These are phyloP conservation scores for Colletotrichum tamarilloi DNA, from an alignment of 2,329 filamentous ascomycete species.

Conservation along the genomic window DNA sequence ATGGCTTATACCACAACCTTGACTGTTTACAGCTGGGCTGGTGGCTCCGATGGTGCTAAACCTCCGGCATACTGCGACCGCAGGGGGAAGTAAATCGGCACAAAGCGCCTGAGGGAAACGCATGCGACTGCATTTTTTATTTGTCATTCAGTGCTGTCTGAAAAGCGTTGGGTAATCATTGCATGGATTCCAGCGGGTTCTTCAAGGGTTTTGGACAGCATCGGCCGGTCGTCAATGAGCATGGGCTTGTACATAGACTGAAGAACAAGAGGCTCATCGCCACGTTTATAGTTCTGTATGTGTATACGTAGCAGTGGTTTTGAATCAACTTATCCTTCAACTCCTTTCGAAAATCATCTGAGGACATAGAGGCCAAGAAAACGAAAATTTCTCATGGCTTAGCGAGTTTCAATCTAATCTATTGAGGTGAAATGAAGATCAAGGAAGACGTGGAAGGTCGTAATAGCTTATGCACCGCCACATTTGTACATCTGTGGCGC, in stretches of 20 bases:
- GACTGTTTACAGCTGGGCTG: constrained; percentile 88
- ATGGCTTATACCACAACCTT: constrained; percentile 93
- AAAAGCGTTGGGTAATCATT: constrained; percentile 32
- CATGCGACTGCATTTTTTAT: constrained; percentile 7
- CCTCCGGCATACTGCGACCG: constrained; percentile 67
- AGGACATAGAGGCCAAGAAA: neutral
- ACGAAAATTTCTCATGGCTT: neutral
- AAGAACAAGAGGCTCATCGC: constrained; percentile 35
- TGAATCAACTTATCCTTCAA: neutral
- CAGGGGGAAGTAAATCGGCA: constrained; percentile 32
- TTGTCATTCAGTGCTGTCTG: constrained; percentile 7
- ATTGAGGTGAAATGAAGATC: neutral
- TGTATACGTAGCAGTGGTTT: constrained; percentile 20
- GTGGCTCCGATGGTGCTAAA: constrained; percentile 57
- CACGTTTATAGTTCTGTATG: constrained; percentile 28
- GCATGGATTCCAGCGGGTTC: constrained; percentile 33
- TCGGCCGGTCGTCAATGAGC: constrained; percentile 18
- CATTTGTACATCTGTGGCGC: constrained; percentile 10
- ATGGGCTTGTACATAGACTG: constrained; percentile 34
- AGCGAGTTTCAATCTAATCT: neutral
- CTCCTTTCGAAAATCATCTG: neutral
- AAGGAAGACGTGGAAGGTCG: neutral
- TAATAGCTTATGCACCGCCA: constrained; percentile 12
- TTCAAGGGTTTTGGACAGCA: constrained; percentile 21
- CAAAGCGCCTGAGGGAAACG: neutral